These are phyloP conservation scores for Amanita muscaria DNA, from an alignment of 768 basidiomycete species.

Conservation along the genomic window DNA sequence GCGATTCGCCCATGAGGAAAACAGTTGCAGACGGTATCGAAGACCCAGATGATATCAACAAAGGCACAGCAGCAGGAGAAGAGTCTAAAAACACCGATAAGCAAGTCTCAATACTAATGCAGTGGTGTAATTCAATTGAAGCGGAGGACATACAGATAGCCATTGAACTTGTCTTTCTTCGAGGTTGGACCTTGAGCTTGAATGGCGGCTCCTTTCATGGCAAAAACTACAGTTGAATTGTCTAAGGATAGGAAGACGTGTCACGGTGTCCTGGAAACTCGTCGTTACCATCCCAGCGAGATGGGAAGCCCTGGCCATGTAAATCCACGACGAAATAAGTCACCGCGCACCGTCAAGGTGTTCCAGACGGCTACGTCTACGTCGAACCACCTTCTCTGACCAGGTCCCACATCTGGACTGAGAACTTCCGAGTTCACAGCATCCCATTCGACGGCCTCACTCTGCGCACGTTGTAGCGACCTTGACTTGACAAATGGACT, in stretches of 20 bases:
- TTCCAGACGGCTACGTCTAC: constrained; percentile 74
- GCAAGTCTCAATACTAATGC: too few relatives aligned
- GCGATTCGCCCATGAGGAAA: constrained; percentile 57
- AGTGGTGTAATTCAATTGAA: background rate
- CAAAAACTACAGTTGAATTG: constrained; percentile 76
- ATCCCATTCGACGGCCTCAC: constrained; percentile 59
- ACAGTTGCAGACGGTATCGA: constrained; percentile 84
- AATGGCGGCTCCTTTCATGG: constrained; percentile 84
- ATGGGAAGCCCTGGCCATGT: constrained; percentile 67
- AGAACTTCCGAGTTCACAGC: constrained; percentile 47
- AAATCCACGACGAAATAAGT: too few relatives aligned
- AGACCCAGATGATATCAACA: constrained; percentile 80
- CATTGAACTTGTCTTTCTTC: constrained; percentile 89
- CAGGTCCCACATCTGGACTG: constrained; percentile 74
- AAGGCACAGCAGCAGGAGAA: constrained; percentile 93
- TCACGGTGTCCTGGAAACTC: constrained; percentile 89
- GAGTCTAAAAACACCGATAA: constrained; percentile 29
- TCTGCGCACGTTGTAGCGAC: constrained; percentile 41
- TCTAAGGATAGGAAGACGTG: constrained; percentile 77
- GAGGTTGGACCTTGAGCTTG: constrained; percentile 83
- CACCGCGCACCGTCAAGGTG: constrained; percentile 25
- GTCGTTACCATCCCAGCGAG: constrained; percentile 66
- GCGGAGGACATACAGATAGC: constrained; percentile 45
- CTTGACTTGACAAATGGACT: constrained; percentile 40
- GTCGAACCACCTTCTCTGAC: constrained; percentile 73